These are phyloP conservation scores for Rubia tinctorum DNA, from an alignment of 305 asterid species.

Conservation along the genomic window DNA sequence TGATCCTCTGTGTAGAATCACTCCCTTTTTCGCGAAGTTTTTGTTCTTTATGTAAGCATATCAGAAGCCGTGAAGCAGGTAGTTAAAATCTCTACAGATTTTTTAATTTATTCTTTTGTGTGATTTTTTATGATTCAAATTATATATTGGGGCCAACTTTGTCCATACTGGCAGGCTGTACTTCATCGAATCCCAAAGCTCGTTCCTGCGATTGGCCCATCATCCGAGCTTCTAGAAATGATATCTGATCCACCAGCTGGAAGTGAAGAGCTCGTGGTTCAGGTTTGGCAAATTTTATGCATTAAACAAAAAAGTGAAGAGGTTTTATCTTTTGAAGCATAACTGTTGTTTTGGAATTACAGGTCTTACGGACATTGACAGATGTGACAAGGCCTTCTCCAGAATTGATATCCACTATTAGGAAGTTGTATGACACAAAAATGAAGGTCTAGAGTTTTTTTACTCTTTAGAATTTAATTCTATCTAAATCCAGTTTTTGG, in stretches of 20 bases:
- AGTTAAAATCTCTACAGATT: conserved; percentile 12
- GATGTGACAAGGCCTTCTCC: conserved; percentile 87
- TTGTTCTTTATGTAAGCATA: conserved; percentile 56
- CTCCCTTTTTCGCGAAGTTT: conserved; percentile 77
- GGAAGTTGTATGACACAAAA: conserved; percentile 71
- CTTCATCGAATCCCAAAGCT: conserved; percentile 85
- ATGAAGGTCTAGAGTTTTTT: conserved; percentile 52
- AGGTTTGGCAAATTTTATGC: conserved; percentile 41
- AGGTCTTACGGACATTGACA: conserved; percentile 92
- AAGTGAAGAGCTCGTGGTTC: conserved; percentile 75
- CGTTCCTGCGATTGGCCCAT: conserved; percentile 91
- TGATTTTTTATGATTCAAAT: conserved; percentile 15
- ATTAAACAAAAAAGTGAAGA: conserved; percentile 16
- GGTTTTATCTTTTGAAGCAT: conserved; percentile 23
- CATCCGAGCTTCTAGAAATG: conserved; percentile 74
- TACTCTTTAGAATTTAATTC: conserved; percentile 4
- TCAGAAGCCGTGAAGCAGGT: conserved; percentile 87
- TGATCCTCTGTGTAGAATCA: conserved; percentile 62
- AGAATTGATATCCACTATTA: conserved; percentile 58
- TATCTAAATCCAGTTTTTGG: background rate
- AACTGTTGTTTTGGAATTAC: conserved; percentile 32
- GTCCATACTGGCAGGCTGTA: conserved; percentile 61
- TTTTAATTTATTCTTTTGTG: conserved; percentile 14
- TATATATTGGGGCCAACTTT: conserved; percentile 26
- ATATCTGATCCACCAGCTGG: conserved; percentile 83